phyloP scores from a whole-genome alignment of 768 basidiomycete species.

The Lentinula aciculospora region DNA sequence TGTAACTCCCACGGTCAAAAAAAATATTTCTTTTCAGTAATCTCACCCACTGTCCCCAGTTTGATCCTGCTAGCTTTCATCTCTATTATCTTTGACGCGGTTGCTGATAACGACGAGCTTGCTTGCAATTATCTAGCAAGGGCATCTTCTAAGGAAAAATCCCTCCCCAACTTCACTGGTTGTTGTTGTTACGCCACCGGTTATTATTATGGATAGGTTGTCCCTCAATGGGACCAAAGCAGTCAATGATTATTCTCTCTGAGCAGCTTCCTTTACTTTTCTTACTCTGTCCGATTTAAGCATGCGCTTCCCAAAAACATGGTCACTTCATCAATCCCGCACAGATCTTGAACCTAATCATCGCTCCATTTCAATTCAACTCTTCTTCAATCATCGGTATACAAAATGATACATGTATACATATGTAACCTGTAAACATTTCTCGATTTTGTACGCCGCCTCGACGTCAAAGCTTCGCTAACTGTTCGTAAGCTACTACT shows the following conservation, averaged over 20 bases:
- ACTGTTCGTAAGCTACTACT: background rate
- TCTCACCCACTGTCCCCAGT: background rate
- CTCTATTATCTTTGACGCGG: background rate
- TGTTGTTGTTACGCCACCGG: background rate
- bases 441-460: constrained; percentile 4
- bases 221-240: background rate
- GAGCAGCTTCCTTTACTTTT: no score
- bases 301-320: background rate
- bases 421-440: background rate
- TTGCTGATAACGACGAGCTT: background rate
- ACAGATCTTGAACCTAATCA: constrained; percentile 33
- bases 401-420: background rate
- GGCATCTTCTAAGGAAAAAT: no score
- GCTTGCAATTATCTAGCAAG: no score
- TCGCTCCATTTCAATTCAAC: constrained; percentile 21
- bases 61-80: background rate
- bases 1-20: background rate
- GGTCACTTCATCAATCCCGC: constrained; percentile 12
- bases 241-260: background rate
- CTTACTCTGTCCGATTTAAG: background rate
- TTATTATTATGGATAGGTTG: background rate
- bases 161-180: background rate
- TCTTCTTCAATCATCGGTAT: constrained; percentile 8
- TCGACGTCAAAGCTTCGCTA: background rate
- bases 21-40: background rate